Evolutionary conservation across 129 eudicot species (phyloP).

Genomic region (Flaveria sonorensis): DNA sequence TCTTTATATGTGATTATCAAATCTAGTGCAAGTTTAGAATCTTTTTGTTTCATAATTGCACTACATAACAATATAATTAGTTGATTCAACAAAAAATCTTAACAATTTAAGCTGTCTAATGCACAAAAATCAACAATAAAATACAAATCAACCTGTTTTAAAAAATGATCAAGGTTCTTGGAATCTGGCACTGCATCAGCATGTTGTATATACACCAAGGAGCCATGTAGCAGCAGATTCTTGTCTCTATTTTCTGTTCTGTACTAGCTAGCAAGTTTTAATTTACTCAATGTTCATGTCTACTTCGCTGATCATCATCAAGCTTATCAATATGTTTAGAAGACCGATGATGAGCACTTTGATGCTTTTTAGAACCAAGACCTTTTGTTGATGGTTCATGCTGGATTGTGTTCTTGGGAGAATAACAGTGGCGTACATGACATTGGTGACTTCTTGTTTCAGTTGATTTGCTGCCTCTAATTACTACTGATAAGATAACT

Average conservation of each 20-base stretch:
- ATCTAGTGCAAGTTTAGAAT: not conserved
- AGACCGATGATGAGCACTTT: slow-evolving; percentile 50
- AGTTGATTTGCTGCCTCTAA: slow-evolving; percentile 59
- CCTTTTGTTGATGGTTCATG: slow-evolving; percentile 47
- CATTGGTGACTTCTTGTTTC: slow-evolving; percentile 61
- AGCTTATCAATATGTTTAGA: slow-evolving; percentile 33
- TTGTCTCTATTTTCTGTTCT: slow-evolving; percentile 16
- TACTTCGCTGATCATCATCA: slow-evolving; percentile 49
- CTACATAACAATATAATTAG: slow-evolving; percentile 7
- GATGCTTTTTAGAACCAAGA: slow-evolving; percentile 42
- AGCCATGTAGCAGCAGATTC: slow-evolving; percentile 24
- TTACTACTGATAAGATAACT: slow-evolving; percentile 60
- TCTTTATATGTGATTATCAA: not conserved
- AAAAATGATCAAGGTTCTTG: slow-evolving; percentile 11
- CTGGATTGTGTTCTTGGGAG: slow-evolving; percentile 47
- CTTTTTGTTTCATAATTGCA: not conserved
- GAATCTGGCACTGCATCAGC: slow-evolving; percentile 22
- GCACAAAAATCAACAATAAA: slow-evolving; percentile 27
- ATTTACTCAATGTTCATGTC: slow-evolving; percentile 36
- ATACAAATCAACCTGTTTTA: slow-evolving; percentile 19
- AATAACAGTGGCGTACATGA: slow-evolving; percentile 55
- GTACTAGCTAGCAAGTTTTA: slow-evolving; percentile 30
- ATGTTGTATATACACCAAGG: slow-evolving; percentile 38
- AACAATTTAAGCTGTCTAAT: slow-evolving; percentile 28
- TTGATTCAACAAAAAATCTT: not conserved